Percentiles rank a stretch among this genome's conserved stretches.
phyloP scores from a whole-genome alignment of 495 filamentous ascomycete species.

The Penicillium dipodomyicola region DNA sequence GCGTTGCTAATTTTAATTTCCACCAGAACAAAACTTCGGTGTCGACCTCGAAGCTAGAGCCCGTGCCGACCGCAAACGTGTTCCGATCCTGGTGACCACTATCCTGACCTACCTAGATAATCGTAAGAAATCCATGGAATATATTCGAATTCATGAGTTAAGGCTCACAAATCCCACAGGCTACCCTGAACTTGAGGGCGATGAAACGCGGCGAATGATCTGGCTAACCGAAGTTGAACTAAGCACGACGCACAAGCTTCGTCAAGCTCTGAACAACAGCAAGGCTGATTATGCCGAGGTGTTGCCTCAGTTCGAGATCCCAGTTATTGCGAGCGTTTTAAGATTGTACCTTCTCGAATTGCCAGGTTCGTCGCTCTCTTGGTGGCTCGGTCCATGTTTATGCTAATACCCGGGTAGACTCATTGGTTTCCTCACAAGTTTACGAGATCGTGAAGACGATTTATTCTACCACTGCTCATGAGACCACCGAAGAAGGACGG shows the following conservation, averaged over 20 bases:
- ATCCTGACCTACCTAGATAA: conserved; percentile 93
- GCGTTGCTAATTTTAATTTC: conserved; percentile 20
- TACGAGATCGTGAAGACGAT: conserved; percentile 99
- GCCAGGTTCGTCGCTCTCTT: conserved; percentile 61
- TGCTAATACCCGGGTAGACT: conserved; percentile 57
- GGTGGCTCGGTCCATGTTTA: conserved; percentile 4
- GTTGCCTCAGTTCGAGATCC: conserved; percentile 82
- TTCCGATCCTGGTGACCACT: conserved; percentile 88
- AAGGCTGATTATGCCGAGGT: conserved; percentile 74
- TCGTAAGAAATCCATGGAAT: conserved; percentile 45
- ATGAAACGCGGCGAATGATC: conserved; percentile 86
- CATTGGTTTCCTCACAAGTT: conserved; percentile 94
- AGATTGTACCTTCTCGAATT: conserved; percentile 97
- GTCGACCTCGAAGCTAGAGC: conserved; percentile 95
- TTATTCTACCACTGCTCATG: conserved; percentile 73
- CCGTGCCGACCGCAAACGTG: conserved; percentile 88
- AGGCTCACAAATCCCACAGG: conserved; percentile 41
- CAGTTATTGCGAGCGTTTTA: conserved; percentile 87
- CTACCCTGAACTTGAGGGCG: conserved; percentile 96
- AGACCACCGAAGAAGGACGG: conserved; percentile 68
- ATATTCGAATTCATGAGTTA: too few relatives aligned
- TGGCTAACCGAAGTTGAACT: conserved; percentile 94
- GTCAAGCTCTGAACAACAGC: conserved; percentile 80
- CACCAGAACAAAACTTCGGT: conserved; percentile 89
- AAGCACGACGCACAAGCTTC: conserved; percentile 77